These are phyloP conservation scores for Corynespora cassiicola DNA, from an alignment of 2,329 filamentous ascomycete species.

Conservation along the genomic window DNA sequence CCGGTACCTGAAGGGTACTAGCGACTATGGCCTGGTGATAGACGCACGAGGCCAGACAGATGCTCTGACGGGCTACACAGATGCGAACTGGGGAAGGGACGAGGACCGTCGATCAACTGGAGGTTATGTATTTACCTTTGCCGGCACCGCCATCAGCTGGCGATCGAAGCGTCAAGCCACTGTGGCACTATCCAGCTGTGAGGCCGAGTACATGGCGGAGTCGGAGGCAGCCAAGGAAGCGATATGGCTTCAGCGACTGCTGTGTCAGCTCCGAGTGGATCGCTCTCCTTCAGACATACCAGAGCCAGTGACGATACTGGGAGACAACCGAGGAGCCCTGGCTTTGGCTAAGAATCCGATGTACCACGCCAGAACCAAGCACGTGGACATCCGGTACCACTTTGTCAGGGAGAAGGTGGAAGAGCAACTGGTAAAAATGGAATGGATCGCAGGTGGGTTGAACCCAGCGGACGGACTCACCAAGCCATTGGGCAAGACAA, in stretches of 20 bases:
- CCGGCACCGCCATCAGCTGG: constrained; percentile 29
- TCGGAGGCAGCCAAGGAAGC: constrained; percentile 14
- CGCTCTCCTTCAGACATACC: too few species aligned
- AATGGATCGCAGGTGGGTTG: constrained; percentile 1
- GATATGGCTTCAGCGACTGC: constrained; percentile 18
- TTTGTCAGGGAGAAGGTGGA: constrained; percentile 13
- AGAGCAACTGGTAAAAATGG: not conserved
- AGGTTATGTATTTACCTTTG: constrained; percentile 19
- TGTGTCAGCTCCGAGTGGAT: too few species aligned
- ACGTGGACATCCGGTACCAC: constrained; percentile 18
- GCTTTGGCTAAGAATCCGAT: constrained; percentile 13
- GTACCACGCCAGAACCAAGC: constrained; percentile 14
- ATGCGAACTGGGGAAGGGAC: constrained; percentile 30
- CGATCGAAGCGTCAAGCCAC: constrained; percentile 19
- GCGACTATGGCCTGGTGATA: constrained; percentile 4
- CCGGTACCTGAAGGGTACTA: constrained; percentile 3
- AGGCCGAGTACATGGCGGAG: constrained; percentile 18
- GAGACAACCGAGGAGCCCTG: constrained; percentile 17
- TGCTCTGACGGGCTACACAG: constrained; percentile 18
- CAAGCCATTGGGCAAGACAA: constrained; percentile 3
- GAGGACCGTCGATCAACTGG: constrained; percentile 14
- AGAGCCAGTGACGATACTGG: too few species aligned
- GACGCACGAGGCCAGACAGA: constrained; percentile 4
- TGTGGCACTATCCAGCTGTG: constrained; percentile 15
- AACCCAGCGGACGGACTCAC: constrained; percentile 5